A percentile compares a stretch with the other conserved stretches of the same genome.
Conservation (phyloP, 1,284 basidiomycete species). For the Marasmius sp. region DNA sequence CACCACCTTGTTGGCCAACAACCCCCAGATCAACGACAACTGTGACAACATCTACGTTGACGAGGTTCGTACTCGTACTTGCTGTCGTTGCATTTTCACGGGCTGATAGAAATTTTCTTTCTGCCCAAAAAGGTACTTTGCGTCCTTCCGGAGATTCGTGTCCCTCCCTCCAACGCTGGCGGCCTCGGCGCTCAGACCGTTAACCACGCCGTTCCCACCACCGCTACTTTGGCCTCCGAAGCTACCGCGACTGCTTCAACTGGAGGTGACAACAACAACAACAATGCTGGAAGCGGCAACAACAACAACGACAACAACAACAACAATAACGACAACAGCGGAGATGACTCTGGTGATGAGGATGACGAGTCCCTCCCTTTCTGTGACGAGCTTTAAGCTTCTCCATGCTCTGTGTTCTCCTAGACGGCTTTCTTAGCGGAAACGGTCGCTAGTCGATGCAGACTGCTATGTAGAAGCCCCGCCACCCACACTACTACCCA, state of each 20-base stretch:
- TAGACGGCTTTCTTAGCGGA: not conserved
- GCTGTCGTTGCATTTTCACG: not conserved
- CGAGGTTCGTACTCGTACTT: conserved; percentile 45
- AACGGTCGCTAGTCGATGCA: not conserved
- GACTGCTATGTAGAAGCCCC: not conserved
- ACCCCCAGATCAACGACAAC: conserved; percentile 60
- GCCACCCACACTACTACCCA: not conserved
- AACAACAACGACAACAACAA: not conserved
- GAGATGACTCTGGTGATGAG: conserved; percentile 24
- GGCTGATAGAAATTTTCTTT: not conserved
- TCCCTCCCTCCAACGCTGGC: conserved; percentile 39
- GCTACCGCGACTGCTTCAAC: not conserved
- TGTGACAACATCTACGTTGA: conserved; percentile 68
- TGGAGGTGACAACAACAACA: too few species aligned
- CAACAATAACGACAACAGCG: not conserved
- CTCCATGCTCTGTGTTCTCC: not conserved
- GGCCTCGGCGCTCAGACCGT: conserved; percentile 24
- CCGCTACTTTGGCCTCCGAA: conserved; percentile 23
- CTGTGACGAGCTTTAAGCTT: conserved; percentile 52
- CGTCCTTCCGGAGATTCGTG: conserved; percentile 33
- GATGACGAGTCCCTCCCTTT: conserved; percentile 53
- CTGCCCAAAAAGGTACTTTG: conserved; percentile 50
- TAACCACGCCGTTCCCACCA: conserved; percentile 24
- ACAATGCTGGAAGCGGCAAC: not conserved
- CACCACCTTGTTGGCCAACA: conserved; percentile 56